Evolutionary conservation across 495 filamentous ascomycete species (phyloP).

Genomic region (Annulohypoxylon bovei): DNA sequence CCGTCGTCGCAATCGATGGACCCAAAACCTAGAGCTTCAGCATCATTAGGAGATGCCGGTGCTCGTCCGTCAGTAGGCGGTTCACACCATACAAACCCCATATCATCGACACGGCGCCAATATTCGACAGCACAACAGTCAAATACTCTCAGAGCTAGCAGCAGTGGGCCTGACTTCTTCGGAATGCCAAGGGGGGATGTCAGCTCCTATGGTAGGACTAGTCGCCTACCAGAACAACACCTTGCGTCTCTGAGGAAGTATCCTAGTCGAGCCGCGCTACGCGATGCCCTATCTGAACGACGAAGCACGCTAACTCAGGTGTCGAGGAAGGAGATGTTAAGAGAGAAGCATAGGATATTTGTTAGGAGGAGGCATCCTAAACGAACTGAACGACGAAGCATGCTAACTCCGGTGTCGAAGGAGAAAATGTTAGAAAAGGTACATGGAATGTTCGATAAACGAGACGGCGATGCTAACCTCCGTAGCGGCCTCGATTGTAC

Average conservation of each 20-base stretch:
- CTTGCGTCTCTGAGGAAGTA: too few relatives aligned
- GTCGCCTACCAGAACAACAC: neutral
- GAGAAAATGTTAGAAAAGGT: too few relatives aligned
- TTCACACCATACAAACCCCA: neutral
- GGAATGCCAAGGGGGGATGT: neutral
- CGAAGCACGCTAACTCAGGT: neutral
- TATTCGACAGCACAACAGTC: conserved; percentile 4
- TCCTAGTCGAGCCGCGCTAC: neutral
- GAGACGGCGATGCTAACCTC: too few relatives aligned
- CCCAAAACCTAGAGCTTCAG: conserved; percentile 9
- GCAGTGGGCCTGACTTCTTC: neutral
- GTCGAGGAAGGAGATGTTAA: neutral
- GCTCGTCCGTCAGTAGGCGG: conserved; percentile 32
- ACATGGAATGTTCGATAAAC: too few relatives aligned
- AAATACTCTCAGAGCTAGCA: neutral
- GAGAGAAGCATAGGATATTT: too few relatives aligned
- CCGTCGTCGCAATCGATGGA: conserved; percentile 29
- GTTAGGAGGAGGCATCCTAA: too few relatives aligned
- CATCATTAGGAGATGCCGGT: conserved; percentile 11
- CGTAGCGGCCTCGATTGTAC: too few relatives aligned
- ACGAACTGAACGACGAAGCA: neutral
- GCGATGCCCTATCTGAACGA: neutral
- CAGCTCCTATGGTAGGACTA: neutral
- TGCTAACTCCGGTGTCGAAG: neutral
- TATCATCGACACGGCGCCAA: conserved; percentile 40